Base-by-base conservation (phyloP, 768 basidiomycete species). In the Daedaleopsis nitida region DNA sequence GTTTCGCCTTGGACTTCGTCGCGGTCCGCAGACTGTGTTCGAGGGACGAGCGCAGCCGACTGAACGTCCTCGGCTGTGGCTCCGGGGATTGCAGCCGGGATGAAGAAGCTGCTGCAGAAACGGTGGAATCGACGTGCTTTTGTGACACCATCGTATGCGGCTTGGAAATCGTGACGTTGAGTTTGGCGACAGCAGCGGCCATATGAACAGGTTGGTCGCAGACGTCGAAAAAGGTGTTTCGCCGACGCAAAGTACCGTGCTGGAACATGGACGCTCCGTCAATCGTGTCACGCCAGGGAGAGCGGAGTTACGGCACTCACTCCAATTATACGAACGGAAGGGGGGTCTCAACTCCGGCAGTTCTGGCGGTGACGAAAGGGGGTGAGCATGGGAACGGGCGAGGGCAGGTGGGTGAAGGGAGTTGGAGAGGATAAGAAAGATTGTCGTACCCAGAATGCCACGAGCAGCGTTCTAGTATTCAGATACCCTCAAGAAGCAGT, bases 21-120 rank as follows among this genome's bases (percentile, higher is more conserved):
- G 86, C 86, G 13, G 82, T 81, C 52, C 86, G 83, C 42, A 91
- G 64, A 66, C 83, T 86, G 64, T 89, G 85, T 67, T 88, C 88
- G 23, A 91, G 73, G 6, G 87, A 83, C 3, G 87, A 83, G 57
- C 86, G 84, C 58, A 91, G 74, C 44, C 87, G 83, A 68, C 82
- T 82, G 69, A 91, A 85, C 6, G 86, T 78, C 67, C 79, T 85
- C 43, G 81, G 77, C 17, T 80, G 71, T 52, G 81, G 80, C 34
- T 73, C 75, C 66, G 63, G 72, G 59, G 62, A 73, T 68, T 51
- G 69, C 58, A 66, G 75, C 68, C 60, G 75, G 64, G 68, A 66
- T 11, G 70, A 62, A 39, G 69, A 71, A 17, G 76, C 65, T 52
- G 75, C 75, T 43, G 70, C 68, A 68, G 69, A 66, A 70, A 55